Conservation (phyloP, 495 filamentous ascomycete species). For the Delitschia confertaspora region DNA sequence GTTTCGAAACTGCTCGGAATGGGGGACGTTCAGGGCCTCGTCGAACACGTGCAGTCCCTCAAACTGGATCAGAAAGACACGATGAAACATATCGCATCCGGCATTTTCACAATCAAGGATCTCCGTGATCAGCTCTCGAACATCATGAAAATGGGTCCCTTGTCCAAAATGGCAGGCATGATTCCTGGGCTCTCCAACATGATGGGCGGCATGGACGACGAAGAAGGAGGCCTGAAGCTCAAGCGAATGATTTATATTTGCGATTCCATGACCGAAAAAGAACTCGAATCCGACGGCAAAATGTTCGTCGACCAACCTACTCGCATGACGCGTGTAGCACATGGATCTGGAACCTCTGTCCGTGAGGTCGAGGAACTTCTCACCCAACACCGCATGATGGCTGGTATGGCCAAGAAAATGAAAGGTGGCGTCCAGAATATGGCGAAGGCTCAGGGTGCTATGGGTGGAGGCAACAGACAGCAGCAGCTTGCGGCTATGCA, state of each 20-base stretch:
- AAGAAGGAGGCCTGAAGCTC: slow-evolving; percentile 83
- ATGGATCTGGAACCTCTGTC: slow-evolving; percentile 81
- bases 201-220: slow-evolving; percentile 93
- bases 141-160: slow-evolving; percentile 99
- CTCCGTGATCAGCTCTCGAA: slow-evolving; percentile 91
- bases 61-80: slow-evolving; percentile 97
- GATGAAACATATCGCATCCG: slow-evolving; percentile 95
- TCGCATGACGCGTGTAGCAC: slow-evolving; percentile 86
- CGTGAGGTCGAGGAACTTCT: slow-evolving; percentile 96
- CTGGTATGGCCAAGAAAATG: slow-evolving; percentile 98
- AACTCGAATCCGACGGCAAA: slow-evolving; percentile 91
- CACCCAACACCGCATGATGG: slow-evolving; percentile 97
- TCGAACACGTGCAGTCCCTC: slow-evolving; percentile 94
- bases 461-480: slow-evolving; percentile 77
- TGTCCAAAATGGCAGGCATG: slow-evolving; percentile 98
- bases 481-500: slow-evolving; percentile 98
- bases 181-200: slow-evolving; percentile 88
- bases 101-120: slow-evolving; percentile 91
- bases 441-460: slow-evolving; percentile 82
- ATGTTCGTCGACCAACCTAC: slow-evolving; percentile 86
- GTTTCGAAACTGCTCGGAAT: slow-evolving; percentile 87
- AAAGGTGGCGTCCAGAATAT: slow-evolving; percentile 94
- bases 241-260: slow-evolving; percentile 99
- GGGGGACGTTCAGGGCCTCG: slow-evolving; percentile 91
- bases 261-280: slow-evolving; percentile 92